Base-by-base conservation (phyloP, 1,284 basidiomycete genomes). In the Meripilus lineatus region DNA sequence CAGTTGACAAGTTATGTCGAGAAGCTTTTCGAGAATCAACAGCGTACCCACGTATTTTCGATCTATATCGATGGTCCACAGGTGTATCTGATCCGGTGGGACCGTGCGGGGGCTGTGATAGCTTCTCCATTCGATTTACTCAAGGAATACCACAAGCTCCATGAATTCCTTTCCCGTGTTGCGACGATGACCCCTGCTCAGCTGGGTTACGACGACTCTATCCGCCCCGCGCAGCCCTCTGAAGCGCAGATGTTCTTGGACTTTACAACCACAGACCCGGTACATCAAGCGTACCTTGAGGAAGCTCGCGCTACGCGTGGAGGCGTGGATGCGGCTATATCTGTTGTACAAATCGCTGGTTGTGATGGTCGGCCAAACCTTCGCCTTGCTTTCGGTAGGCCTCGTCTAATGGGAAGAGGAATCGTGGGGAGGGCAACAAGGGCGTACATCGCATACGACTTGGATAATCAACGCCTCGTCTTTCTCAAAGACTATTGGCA, bases 51-150 rank as follows among this genome's bases (percentile, higher is more conserved):
- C 28, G 20, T 43, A 21, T 51, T 43, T 38, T 18, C 40, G 1
- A 32, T 51, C 15, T 35, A 38, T 11, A 21, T 48, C 13, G 30
- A 17, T n/a, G 42, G 41, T 2, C 38, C 34, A 8, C 7, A 1
- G 1, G 47, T 44, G 1, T 22, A 45, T 24, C 18, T 51, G 15
- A 23, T 45, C 13, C 48, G 40, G 18, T 51, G 44, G 44, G 50
- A 51, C 23, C 44, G 45, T 2, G 33, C 42, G 3, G 48, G 49
- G 17, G 38, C 40, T 24, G 24, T 49, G 14, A 45, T 49, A n/a
- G 18, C 47, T n/a, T 36, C 44, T 10, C 34, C 47, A n/a, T 46
- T 51, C 32, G 47, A 49, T 34, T 34, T 49, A 17, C 33, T 17
- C 23, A 25, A 40, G 2, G 22, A 44, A 4, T 32, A 32, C 1